phyloP scores from a whole-genome alignment of 257 asterid genomes.

The Echium plantagineum region DNA sequence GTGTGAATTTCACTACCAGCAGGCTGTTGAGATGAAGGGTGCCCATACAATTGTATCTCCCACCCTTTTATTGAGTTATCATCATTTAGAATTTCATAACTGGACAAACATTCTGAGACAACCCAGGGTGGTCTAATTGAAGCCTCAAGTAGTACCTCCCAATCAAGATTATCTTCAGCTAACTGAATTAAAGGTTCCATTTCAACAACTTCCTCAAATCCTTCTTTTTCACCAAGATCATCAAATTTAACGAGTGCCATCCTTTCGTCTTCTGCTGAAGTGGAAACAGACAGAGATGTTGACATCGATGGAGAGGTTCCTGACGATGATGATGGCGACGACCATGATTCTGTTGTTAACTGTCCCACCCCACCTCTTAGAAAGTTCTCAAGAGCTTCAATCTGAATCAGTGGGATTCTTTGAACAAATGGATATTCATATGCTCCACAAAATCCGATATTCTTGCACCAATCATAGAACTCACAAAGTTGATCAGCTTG shows the following conservation, averaged over 20 bases:
- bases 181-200: constrained; percentile 36
- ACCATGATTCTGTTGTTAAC: constrained; percentile 21
- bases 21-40: constrained; percentile 17
- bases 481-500: constrained; percentile 37
- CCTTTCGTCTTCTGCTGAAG: constrained; percentile 13
- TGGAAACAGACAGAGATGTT: constrained; percentile 17
- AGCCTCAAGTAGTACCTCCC: constrained; percentile 63
- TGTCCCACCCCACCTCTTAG: constrained; percentile 61
- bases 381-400: constrained; percentile 43
- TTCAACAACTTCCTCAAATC: constrained; percentile 3
- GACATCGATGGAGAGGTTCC: not conserved
- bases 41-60: constrained; percentile 32
- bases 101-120: constrained; percentile 7
- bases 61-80: constrained; percentile 16
- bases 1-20: not conserved
- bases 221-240: not conserved
- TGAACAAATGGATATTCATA: constrained; percentile 48
- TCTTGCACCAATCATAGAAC: constrained; percentile 24
- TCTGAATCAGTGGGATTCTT: constrained; percentile 39
- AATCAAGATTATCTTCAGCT: constrained; percentile 29
- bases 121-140: constrained; percentile 25
- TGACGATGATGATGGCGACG: not conserved
- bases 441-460: constrained; percentile 23
- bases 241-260: constrained; percentile 1
- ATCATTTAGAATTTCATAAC: too few relatives aligned